Evolutionary conservation across 129 eudicot species (phyloP), one percentile per base, ranked within the genome.

Genomic region (Tanacetum coccineum): DNA sequence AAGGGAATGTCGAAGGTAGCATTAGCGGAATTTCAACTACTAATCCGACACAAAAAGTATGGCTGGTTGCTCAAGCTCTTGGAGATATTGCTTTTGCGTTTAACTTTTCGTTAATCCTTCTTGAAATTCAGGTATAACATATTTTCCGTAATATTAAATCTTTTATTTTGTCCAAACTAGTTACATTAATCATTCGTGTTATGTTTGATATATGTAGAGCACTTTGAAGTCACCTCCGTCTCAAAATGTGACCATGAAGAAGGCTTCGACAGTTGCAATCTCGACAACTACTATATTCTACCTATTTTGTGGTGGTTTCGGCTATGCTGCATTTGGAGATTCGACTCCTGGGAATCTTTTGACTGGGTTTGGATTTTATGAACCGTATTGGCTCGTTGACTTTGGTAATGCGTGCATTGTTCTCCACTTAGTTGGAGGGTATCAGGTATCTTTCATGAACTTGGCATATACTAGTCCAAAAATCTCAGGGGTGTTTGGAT

Each of bases 361-460:
- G 78, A 87, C 96, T 0, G 97, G 97, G 18, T 89, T 89, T 56
- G 96, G 96, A n/a, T 87, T 91, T 66, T 87, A 91, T 36, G 96
- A 91, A 63, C 96, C 94, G 0, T 87, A 79, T 21, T 91, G 97
- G 97, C 91, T 91, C 28, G 62, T 91, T 17, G 88, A 91, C 82
- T 78, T 91, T 46, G 87, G 94, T 25, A 91, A 91, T 20, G 97
- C 85, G 3, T 85, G 96, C 75, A 69, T 87, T 15, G 78, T 81
- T 72, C 75, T 91, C 67, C 97, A 91, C 74, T 80, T 91, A 11
- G 76, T 87, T 59, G 97, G 97, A 28, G 97, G 88, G 14, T 91
- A 85, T 74, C 96, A 91, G 96, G 96, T 91, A 79, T 67, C 48
- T 22, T 26, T 6, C 3, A 12, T 14, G 17, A 46, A 25, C 51